phyloP scores from a whole-genome alignment of 768 basidiomycete genomes.

The Leccinum variicolor region DNA sequence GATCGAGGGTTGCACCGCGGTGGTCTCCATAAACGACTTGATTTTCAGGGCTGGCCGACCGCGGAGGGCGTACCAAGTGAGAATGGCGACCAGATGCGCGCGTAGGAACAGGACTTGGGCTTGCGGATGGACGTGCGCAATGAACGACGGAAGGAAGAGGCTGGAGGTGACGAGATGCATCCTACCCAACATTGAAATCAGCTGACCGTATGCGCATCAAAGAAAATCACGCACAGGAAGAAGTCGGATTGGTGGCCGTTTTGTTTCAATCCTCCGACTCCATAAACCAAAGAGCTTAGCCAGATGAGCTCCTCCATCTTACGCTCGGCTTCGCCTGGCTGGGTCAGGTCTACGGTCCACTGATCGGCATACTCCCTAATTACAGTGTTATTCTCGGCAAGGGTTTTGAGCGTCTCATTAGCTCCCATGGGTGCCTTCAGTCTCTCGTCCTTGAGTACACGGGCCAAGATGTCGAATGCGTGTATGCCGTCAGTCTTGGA shows the following conservation, averaged over 20 bases:
- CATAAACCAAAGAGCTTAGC: constrained; percentile 53
- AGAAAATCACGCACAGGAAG: constrained; percentile 40
- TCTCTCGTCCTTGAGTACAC: constrained; percentile 46
- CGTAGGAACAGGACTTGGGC: constrained; percentile 29
- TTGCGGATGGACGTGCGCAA: constrained; percentile 13
- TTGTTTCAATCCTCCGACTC: constrained; percentile 51
- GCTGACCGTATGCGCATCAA: neutral
- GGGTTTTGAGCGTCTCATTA: constrained; percentile 20
- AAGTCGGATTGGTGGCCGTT: constrained; percentile 45
- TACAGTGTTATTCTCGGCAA: neutral
- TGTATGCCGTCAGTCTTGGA: constrained; percentile 15
- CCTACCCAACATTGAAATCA: constrained; percentile 9
- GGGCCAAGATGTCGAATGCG: constrained; percentile 50
- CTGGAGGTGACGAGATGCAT: constrained; percentile 31
- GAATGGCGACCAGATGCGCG: constrained; percentile 20
- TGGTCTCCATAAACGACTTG: constrained; percentile 27
- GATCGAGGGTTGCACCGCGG: constrained; percentile 19
- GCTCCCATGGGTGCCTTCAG: constrained; percentile 19
- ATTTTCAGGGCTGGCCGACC: constrained; percentile 32
- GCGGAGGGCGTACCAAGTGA: constrained; percentile 29
- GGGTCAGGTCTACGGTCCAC: constrained; percentile 41
- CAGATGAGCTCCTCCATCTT: constrained; percentile 67
- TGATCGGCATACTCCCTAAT: constrained; percentile 27
- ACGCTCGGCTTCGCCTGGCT: constrained; percentile 38
- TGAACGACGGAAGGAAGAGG: constrained; percentile 27